Evolutionary conservation across 805 yeast genomes (phyloP).

Genomic region (Phaffomyces thermotolerans): DNA sequence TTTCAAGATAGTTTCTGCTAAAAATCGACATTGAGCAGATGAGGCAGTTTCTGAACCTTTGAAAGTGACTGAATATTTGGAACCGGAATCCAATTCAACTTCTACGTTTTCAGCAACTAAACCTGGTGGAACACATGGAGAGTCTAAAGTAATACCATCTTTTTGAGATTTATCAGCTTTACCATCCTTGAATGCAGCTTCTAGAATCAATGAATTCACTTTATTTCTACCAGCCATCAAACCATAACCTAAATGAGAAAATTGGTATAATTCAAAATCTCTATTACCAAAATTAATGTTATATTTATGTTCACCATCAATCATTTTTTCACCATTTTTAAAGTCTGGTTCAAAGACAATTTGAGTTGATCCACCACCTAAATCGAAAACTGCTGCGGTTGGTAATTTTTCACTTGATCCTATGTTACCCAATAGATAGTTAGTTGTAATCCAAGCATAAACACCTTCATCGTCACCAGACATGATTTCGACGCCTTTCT

Average conservation of each 20-base stretch:
- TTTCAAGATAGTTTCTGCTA: constrained; percentile 77
- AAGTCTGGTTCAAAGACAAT: constrained; percentile 95
- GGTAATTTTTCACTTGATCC: constrained; percentile 66
- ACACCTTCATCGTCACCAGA: constrained; percentile 97
- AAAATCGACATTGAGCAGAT: constrained; percentile 77
- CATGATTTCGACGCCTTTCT: constrained; percentile 88
- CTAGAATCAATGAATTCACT: constrained; percentile 61
- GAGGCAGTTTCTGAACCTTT: constrained; percentile 57
- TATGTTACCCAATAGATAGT: constrained; percentile 87
- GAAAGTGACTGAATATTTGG: constrained; percentile 48
- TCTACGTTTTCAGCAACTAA: constrained; percentile 48
- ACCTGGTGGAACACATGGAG: constrained; percentile 89
- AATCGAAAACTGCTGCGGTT: constrained; percentile 94
- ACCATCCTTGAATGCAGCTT: constrained; percentile 37
- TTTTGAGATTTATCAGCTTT: constrained; percentile 32
- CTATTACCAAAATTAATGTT: constrained; percentile 74
- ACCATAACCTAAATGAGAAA: constrained; percentile 93
- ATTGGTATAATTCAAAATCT: constrained; percentile 79
- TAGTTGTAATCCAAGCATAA: constrained; percentile 97
- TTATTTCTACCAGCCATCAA: constrained; percentile 89
- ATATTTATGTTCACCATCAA: constrained; percentile 85
- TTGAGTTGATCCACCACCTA: constrained; percentile 98
- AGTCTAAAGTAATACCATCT: constrained; percentile 42
- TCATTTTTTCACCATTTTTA: constrained; percentile 49
- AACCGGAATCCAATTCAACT: constrained; percentile 47